Evolutionary conservation across 257 asterid species (phyloP), one percentile per base, ranked within the genome.

Genomic region (Fraxinus excelsior): DNA sequence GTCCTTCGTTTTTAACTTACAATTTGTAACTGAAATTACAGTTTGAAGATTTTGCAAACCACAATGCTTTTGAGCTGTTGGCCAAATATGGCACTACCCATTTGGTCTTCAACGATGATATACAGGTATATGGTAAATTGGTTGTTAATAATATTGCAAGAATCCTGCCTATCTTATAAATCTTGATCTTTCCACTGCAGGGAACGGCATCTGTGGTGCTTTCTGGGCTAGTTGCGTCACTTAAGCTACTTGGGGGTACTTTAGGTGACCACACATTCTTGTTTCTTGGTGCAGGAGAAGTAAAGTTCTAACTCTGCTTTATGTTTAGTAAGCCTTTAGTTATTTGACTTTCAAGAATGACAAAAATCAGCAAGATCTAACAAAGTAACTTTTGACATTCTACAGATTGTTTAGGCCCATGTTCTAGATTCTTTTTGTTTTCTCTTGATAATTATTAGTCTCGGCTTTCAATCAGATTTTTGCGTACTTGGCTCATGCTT

Each of bases 221-320:
- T 83, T 82, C 96, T 0, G 98, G 99, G 67, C 96, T 95, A 46
- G 90, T 93, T 80, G 97, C 99, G 25, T 90, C 98, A 5, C 98
- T 91, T 42, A 89, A 87, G 82, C 85, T 95, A 67, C 91, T 93
- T 58, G 99, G 99, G 18, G 97, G 98, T 35, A 81, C 92, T 74
- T 88, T 95, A 88, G 87, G 80, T 64, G 98, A 93, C 83, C 99
- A 92, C 83, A 95, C 90, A 4, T 95, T 95, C 87, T 88, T 95
- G 92, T 92, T 95, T 80, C 93, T 95, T 51, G 99, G 99, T 80
- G 99, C 99, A 73, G 99, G 99, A 86, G 99, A 95, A 87, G 99
- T 94, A 85, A 87, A 37, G 40, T 53, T 67, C 67, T 74, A 65
- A 2, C 73, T 67, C 73, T 64, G 11, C 32, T 76, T 72, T 44